Base-by-base conservation (phyloP, 108 stramenopile species). In the Craspedostauros australis region DNA sequence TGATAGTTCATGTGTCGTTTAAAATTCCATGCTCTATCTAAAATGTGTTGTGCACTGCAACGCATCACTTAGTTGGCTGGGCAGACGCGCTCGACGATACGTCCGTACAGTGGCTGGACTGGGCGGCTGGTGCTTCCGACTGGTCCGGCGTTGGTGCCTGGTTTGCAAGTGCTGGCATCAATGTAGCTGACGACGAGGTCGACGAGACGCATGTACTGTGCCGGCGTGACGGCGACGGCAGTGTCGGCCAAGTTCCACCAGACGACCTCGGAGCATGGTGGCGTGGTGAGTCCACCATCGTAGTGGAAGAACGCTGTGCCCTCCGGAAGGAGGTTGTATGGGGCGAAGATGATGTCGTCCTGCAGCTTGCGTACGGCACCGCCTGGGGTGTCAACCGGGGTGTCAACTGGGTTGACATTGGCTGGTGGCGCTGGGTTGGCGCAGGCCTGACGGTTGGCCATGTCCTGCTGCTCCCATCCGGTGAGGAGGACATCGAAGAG, bases 281-380 rank as follows among this genome's bases (percentile, higher is more conserved):
- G n/a, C n/a, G n/a, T n/a, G n/a, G n/a, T n/a, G n/a, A n/a, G n/a
- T 0, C 66, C 58, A 2, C 74, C 74, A 28, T 36, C 16, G 66
- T 72, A 75, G 50, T 46, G 47, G 6, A 15, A 55, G 45, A 22
- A 21, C 7, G 61, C 22, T 6, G 51, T 18, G 6, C 19, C 19
- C 6, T 9, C 21, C 11, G 41, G 51, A 5, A 44, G n/a, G 12
- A 53, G 22, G 39, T 41, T 16, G 40, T 53, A 53, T 6, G 22
- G 12, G 51, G 38, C 41, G 41, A 55, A 41, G 40, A 39, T 18
- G 8, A 30, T 16, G 14, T 33, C 29, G 29, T 50, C 11, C 14
- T 9, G 48, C 15, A 7, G n/a, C 30, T 9, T 6, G n/a, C 8
- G 11, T 8, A 8, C 24, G 48, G n/a, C 9, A 11, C 18, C 8